These are phyloP conservation scores for Rubroshorea leprosula DNA, from an alignment of 345 rosid genomes.

Conservation along the genomic window DNA sequence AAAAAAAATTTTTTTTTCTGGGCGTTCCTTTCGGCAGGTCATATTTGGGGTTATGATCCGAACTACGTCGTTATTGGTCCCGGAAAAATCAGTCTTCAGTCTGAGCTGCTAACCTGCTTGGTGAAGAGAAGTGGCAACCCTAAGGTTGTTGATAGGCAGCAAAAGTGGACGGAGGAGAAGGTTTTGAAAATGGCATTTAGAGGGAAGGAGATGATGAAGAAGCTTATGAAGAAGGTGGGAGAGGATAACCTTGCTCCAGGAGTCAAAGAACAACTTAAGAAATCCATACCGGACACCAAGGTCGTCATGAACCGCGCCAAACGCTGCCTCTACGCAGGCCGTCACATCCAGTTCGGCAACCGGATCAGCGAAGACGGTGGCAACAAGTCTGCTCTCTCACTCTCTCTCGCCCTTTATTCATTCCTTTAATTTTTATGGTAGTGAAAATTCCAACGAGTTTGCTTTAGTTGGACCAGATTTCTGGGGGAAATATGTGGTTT, in stretches of 20 bases:
- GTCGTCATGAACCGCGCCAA: constrained; percentile 80
- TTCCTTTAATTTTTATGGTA: neutral
- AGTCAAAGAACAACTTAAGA: constrained; percentile 54
- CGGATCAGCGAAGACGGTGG: constrained; percentile 90
- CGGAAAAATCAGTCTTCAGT: too few relatives aligned
- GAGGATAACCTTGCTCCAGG: constrained; percentile 55
- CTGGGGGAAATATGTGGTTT: neutral
- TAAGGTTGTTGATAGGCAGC: too few relatives aligned
- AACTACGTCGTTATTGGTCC: too few relatives aligned
- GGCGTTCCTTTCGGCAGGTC: too few relatives aligned
- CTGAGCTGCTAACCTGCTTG: too few relatives aligned
- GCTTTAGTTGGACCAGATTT: too few relatives aligned
- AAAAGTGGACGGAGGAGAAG: too few relatives aligned
- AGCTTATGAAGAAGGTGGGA: constrained; percentile 64
- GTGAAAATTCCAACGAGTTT: too few relatives aligned
- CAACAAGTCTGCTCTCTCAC: constrained; percentile 49
- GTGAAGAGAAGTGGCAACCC: too few relatives aligned
- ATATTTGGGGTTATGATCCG: too few relatives aligned
- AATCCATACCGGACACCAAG: constrained; percentile 61
- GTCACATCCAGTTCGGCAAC: constrained; percentile 90
- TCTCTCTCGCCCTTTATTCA: neutral
- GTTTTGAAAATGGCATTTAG: constrained; percentile 64
- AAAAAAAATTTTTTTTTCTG: too few relatives aligned
- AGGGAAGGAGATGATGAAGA: constrained; percentile 90
- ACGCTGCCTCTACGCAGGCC: constrained; percentile 84